Base-by-base conservation (phyloP, 306 rosid species). In the Ormosia emarginata region DNA sequence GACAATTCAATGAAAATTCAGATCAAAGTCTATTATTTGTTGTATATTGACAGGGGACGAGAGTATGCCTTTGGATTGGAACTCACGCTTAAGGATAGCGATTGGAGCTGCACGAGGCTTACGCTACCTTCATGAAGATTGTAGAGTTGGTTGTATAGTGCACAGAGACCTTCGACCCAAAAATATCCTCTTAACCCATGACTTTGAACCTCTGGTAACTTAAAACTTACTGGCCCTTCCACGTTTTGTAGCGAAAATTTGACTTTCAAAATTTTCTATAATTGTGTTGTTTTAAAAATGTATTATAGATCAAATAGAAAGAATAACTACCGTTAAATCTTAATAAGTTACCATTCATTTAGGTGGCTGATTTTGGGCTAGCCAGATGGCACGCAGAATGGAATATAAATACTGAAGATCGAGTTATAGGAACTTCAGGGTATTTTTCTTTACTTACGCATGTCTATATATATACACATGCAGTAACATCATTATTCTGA, bases 311-410 rank as follows among this genome's bases (percentile, higher is more conserved):
- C n/a, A n/a, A n/a, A n/a, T n/a, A n/a, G n/a, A n/a, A n/a, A n/a
- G n/a, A n/a, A n/a, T n/a, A n/a, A n/a, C n/a, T n/a, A n/a, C n/a
- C n/a, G n/a, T n/a, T n/a, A n/a, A n/a, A n/a, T n/a, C n/a, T n/a
- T n/a, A n/a, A n/a, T n/a, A n/a, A n/a, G n/a, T n/a, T n/a, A 4
- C 58, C 65, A 37, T 85, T 56, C 29, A 36, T 61, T 37, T 83
- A 93, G 98, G 94, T 95, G 88, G 95, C 94, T 43, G 98, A 92
- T 83, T 93, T 95, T 75, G 99, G 99, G 56, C 96, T 95, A 81
- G 99, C 98, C 8, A 88, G 97, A 82, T 93, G 95, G 98, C 90
- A 87, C 79, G 86, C 92, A 53, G 97, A 93, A 86, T 90, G 97
- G 94, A 88, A 89, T 34, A 75, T 81, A 67, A 74, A 87, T 79